Evolutionary conservation across 1,139 yeast species (phyloP).

Genomic region (Kodamaea arcana): DNA sequence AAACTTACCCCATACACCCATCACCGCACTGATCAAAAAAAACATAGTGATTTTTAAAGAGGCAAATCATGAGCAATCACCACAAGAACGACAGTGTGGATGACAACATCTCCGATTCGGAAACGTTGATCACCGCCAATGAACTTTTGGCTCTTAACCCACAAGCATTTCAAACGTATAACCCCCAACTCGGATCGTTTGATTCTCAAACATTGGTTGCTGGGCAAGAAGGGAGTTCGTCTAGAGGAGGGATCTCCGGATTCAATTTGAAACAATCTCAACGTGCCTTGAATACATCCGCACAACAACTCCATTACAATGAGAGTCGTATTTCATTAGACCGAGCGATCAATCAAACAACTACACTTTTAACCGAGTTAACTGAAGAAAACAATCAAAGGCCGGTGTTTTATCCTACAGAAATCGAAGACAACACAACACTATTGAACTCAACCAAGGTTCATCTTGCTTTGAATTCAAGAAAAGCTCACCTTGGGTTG

Average conservation of each 20-base stretch:
- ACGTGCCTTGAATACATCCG: constrained; percentile 37
- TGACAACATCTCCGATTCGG: too few species aligned
- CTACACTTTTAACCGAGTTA: constrained; percentile 51
- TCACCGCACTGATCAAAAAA: too few species aligned
- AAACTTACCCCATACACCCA: too few species aligned
- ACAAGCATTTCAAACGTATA: constrained; percentile 6
- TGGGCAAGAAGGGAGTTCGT: constrained; percentile 19
- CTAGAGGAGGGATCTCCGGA: constrained; percentile 5
- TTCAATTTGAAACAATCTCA: constrained; percentile 10
- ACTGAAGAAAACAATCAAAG: constrained; percentile 52
- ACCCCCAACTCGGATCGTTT: constrained; percentile 4
- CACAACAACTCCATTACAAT: constrained; percentile 67
- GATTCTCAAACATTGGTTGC: constrained; percentile 7
- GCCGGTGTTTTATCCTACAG: constrained; percentile 66
- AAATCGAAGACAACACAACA: constrained; percentile 18
- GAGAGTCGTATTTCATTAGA: constrained; percentile 61
- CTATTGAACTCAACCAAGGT: constrained; percentile 28
- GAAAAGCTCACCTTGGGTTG: constrained; percentile 47
- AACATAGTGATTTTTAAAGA: too few species aligned
- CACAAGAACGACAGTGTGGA: constrained; percentile 4
- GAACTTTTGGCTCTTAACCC: constrained; percentile 8
- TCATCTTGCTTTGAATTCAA: constrained; percentile 40
- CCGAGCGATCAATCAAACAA: constrained; percentile 55
- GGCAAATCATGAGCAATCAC: too few species aligned
- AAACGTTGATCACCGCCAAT: constrained; percentile 21